Base-by-base conservation (phyloP, 192 early-diverging fungal genomes). In the Irineochytrium annulatum region DNA sequence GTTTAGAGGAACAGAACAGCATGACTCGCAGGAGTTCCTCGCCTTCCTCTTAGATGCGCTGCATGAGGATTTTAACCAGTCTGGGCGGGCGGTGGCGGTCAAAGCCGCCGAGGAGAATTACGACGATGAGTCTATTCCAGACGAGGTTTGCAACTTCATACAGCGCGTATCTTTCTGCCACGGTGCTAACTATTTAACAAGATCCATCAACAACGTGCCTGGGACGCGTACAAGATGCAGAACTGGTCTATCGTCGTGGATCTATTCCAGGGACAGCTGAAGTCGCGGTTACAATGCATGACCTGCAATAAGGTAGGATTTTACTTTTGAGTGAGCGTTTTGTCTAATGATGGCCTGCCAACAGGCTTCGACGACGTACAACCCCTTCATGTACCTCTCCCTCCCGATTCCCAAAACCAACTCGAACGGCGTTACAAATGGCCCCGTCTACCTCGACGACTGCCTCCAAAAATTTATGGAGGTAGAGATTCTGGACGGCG, bases 21-120 rank as follows among this genome's bases (percentile, higher is more conserved):
- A 99, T 29, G 96, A 99, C 73, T 89, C 89, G 0, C 96, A 99
- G 64, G 95, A 97, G 74, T 97, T 99, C 73, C 75, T 96, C 11
- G 77, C 83, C 2, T 97, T 91, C 65, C 67, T 99, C 52, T 68
- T 97, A 26, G 93, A 97, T 76, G 76, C 85, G 0, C 64, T 99
- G 17, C 95, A 99, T 64, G 96, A 97, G 70, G 87, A 93, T 59
- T 64, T 96, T 31, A 99, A 99, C 61, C 59, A 82, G 20, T 77
- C 82, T n/a, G 59, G 76, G 2, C 41, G 34, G 3, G 45, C 34
- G 5, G 61, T 72, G 46, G 30, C 78, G 58, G 63, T 77, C 53
- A 61, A 79, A 64, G 70, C 65, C 52, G 65, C 77, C 63, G 73
- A 71, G 3, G 46, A 44, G 20, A n/a, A 58, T 8, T 49, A 49